Base-by-base conservation (phyloP, 163 green algal genomes). In the Chlamydomonas reinhardtii region DNA sequence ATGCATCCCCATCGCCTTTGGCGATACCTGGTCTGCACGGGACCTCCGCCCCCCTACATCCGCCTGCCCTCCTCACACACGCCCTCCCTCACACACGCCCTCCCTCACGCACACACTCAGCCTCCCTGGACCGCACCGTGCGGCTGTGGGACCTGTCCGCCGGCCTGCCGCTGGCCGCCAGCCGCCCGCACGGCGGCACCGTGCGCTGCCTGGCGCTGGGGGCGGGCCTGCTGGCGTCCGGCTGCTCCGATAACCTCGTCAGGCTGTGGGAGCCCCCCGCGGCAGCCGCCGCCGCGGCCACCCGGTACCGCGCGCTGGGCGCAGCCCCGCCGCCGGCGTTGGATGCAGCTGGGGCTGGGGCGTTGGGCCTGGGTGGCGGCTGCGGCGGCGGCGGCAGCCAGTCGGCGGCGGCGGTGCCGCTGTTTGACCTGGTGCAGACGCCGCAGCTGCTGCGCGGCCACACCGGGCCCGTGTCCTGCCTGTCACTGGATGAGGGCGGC, bases 61-160 rank as follows among this genome's bases (percentile, higher is more conserved):
- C 37, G 39, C 56, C 25, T 78, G 4, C n/a, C 19, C 64, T 72
- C 22, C 64, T 20, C 74, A 48, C 62, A n/a, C n/a, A n/a, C n/a
- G n/a, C n/a, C n/a, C n/a, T n/a, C n/a, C n/a, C 34, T 20, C 48
- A 61, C 27, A 52, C 22, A 19, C 64, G 1, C 64, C 9, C 15
- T 12, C 29, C 64, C 64, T 71, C 9, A 29, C 64, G 29, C 29
- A 1, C 64, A 4, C n/a, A 5, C 85, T 70, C 91, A 96, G 93
- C 91, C 19, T 95, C 91, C 6, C 74, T 92, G 32, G 94, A 97
- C 85, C 84, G 89, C 59, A 95, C 89, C 0, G 90, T 97, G 20
- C 87, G 90, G 5, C 87, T 94, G 16, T 97, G 94, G 94, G 90
- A 96, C 87, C 86, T 97, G 2, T 31, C 66, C 17, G 74, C 84